Conservation (phyloP, 352 stramenopile genomes). For the Pythium volutum region DNA sequence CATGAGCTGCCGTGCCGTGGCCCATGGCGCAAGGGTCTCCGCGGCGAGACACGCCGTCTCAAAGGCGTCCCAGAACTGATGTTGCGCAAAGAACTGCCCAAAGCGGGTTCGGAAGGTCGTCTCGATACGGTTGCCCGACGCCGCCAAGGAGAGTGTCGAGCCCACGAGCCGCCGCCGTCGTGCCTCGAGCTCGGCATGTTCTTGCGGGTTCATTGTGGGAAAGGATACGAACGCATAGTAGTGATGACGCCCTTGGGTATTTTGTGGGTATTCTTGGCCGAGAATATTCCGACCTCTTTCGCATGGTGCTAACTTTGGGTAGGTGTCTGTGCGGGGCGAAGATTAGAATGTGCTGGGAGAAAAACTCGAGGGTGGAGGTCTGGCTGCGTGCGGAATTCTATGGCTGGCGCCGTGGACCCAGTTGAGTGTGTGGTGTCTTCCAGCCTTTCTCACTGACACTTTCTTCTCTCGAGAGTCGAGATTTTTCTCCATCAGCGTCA, state of each 20-base stretch:
- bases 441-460: too few relatives aligned
- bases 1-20: slow-evolving; percentile 45
- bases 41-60: slow-evolving; percentile 47
- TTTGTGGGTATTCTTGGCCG: not conserved
- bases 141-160: slow-evolving; percentile 31
- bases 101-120: slow-evolving; percentile 52
- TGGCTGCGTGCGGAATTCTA: too few relatives aligned
- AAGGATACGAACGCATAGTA: too few relatives aligned
- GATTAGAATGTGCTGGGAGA: too few relatives aligned
- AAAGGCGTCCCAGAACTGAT: slow-evolving; percentile 53
- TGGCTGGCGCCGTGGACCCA: too few relatives aligned
- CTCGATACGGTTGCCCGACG: slow-evolving; percentile 49
- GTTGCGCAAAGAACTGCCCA: slow-evolving; percentile 29
- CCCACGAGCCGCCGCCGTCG: slow-evolving; percentile 41
- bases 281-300: not conserved
- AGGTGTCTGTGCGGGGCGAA: too few relatives aligned
- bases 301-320: too few relatives aligned
- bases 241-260: not conserved
- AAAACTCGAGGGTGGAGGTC: too few relatives aligned
- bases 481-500: too few relatives aligned
- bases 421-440: too few relatives aligned
- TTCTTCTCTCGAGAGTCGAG: too few relatives aligned
- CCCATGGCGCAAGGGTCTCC: slow-evolving; percentile 31
- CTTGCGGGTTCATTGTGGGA: slow-evolving; percentile 19
- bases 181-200: slow-evolving; percentile 33